Conservation (phyloP, 768 basidiomycete genomes). For the Sporobolomyces pararoseus region DNA sequence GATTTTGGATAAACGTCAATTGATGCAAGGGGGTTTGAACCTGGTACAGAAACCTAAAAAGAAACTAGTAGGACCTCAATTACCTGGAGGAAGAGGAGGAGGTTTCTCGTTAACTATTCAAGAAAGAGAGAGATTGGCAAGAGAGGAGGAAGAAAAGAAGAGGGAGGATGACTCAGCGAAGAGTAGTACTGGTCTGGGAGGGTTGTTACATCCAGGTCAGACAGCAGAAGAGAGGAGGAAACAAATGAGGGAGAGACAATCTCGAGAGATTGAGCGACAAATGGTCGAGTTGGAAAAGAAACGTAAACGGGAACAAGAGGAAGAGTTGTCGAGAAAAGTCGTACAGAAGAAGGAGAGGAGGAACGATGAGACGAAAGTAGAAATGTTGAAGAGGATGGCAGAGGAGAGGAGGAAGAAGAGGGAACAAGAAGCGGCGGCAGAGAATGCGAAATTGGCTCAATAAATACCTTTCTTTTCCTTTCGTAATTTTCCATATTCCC, state of each 20-base stretch:
- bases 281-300: conserved; percentile 70
- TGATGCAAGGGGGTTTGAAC: conserved; percentile 87
- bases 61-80: conserved; percentile 71
- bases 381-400: conserved; percentile 73
- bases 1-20: conserved; percentile 90
- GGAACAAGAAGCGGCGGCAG: conserved; percentile 23
- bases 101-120: conserved; percentile 43
- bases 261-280: conserved; percentile 71
- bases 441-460: conserved; percentile 1
- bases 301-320: conserved; percentile 58
- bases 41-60: conserved; percentile 62
- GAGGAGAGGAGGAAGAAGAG: conserved; percentile 55
- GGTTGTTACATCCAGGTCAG: conserved; percentile 14
- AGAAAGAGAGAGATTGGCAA: conserved; percentile 21
- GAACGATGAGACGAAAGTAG: conserved; percentile 69
- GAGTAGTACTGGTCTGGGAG: background rate
- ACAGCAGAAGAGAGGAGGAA: conserved; percentile 48
- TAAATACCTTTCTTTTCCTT: background rate
- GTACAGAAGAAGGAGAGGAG: conserved; percentile 58
- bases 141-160: conserved; percentile 34
- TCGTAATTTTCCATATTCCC: too few relatives aligned
- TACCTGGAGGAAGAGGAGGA: conserved; percentile 50
- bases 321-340: conserved; percentile 60
- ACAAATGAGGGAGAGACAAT: conserved; percentile 80
- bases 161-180: background rate